Conservation (phyloP, 1,139 yeast species). For the Sugiyamaella pinicola region DNA sequence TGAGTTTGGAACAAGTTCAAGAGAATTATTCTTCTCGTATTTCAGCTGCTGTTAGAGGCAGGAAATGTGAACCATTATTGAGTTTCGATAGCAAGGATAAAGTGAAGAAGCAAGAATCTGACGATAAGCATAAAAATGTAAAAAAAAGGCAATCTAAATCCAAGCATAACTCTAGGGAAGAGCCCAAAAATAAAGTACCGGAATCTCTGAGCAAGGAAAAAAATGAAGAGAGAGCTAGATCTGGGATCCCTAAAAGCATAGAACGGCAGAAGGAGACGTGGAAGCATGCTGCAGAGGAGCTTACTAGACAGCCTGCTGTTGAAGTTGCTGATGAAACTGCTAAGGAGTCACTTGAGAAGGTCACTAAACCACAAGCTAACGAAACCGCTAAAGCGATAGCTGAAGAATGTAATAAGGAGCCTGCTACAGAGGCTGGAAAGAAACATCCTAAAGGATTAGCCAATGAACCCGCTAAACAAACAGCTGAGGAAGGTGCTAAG, state of each 20-base stretch:
- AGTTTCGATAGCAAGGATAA: conserved; percentile 5
- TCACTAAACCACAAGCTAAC: no score
- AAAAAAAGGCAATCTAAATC: not conserved
- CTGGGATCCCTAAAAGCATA: no score
- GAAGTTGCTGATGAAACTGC: not conserved
- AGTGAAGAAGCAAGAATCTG: not conserved
- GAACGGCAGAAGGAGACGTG: not conserved
- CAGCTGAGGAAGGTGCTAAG: not conserved
- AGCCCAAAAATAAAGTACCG: not conserved
- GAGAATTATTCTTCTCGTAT: not conserved
- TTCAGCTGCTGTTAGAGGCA: not conserved
- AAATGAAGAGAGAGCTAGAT: not conserved
- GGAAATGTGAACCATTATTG: not conserved
- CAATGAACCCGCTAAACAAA: not conserved
- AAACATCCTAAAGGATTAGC: no score
- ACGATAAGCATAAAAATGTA: not conserved
- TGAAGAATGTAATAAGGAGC: not conserved
- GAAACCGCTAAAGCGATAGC: not conserved
- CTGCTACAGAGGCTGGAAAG: not conserved
- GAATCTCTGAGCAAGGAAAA: not conserved
- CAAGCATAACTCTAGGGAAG: no score
- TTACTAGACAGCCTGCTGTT: no score
- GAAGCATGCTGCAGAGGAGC: not conserved
- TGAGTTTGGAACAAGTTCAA: conserved; percentile 1
- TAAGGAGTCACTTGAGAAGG: no score